Evolutionary conservation across 805 yeast genomes (phyloP).

Genomic region (Ogataea zsoltii): DNA sequence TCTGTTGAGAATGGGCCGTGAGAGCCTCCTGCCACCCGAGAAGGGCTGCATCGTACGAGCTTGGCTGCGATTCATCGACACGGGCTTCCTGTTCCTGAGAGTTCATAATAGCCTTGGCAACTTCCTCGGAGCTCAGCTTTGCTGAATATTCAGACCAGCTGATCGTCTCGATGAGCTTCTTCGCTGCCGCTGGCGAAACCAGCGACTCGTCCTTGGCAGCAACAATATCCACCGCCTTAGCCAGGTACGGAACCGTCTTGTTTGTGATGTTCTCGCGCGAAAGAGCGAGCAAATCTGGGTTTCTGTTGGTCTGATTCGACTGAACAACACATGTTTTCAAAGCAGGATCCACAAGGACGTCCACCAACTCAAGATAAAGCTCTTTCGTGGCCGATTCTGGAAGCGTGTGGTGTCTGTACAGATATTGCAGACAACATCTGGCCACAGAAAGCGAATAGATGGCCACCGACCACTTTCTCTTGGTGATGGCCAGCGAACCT

Average conservation of each 20-base stretch:
- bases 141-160: constrained; percentile 62
- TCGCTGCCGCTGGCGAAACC: constrained; percentile 33
- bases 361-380: constrained; percentile 55
- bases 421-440: constrained; percentile 58
- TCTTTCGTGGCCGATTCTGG: constrained; percentile 32
- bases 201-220: constrained; percentile 36
- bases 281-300: constrained; percentile 50
- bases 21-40: constrained; percentile 71
- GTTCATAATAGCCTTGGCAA: constrained; percentile 58
- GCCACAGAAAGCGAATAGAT: constrained; percentile 57
- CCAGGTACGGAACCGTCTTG: constrained; percentile 34
- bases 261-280: constrained; percentile 46
- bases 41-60: constrained; percentile 57
- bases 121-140: constrained; percentile 63
- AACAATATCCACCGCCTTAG: constrained; percentile 40
- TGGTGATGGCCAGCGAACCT: constrained; percentile 47
- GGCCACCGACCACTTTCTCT: constrained; percentile 57
- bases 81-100: constrained; percentile 35
- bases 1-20: constrained; percentile 56
- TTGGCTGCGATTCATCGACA: constrained; percentile 38
- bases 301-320: constrained; percentile 29
- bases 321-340: constrained; percentile 42
- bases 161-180: constrained; percentile 33
- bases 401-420: constrained; percentile 36
- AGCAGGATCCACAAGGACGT: constrained; percentile 64